A percentile compares a stretch with the other conserved stretches of the same genome.
These are phyloP conservation scores for Grosmannia huntii DNA, from an alignment of 2,329 filamentous ascomycete species.

Conservation along the genomic window DNA sequence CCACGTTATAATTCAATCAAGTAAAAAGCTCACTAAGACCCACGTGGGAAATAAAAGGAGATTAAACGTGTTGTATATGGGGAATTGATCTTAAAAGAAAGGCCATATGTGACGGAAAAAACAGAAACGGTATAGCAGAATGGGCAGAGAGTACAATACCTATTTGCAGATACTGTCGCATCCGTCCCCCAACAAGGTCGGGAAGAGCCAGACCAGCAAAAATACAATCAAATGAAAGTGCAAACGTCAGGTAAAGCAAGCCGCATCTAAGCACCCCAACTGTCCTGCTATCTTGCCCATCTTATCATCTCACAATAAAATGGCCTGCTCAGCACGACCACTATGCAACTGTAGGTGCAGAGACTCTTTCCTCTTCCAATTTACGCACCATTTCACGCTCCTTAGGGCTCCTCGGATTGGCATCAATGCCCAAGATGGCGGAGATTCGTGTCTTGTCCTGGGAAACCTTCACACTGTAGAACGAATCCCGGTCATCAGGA, in stretches of 20 bases:
- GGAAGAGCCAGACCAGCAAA: neutral
- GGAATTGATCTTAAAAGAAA: no score
- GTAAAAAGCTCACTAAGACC: no score
- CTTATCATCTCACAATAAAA: neutral
- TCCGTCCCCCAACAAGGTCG: neutral
- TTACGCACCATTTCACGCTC: constrained; percentile 45
- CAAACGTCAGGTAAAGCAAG: neutral
- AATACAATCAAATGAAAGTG: neutral
- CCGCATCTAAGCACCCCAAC: neutral
- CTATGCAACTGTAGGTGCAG: constrained; percentile 6
- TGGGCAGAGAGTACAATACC: neutral
- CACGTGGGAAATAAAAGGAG: no score
- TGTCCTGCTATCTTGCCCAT: neutral
- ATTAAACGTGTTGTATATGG: no score
- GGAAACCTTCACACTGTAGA: constrained; percentile 21
- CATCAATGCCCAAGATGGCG: constrained; percentile 47
- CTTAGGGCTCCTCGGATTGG: constrained; percentile 41
- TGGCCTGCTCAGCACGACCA: neutral
- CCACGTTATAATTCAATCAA: no score
- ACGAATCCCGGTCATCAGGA: constrained; percentile 31
- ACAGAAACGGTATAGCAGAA: neutral
- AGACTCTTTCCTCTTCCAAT: constrained; percentile 33
- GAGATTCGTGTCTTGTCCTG: constrained; percentile 48
- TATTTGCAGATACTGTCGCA: neutral
- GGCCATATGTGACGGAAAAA: no score